phyloP scores from a whole-genome alignment of 495 filamentous ascomycete species.

The Podospora tetraspora region DNA sequence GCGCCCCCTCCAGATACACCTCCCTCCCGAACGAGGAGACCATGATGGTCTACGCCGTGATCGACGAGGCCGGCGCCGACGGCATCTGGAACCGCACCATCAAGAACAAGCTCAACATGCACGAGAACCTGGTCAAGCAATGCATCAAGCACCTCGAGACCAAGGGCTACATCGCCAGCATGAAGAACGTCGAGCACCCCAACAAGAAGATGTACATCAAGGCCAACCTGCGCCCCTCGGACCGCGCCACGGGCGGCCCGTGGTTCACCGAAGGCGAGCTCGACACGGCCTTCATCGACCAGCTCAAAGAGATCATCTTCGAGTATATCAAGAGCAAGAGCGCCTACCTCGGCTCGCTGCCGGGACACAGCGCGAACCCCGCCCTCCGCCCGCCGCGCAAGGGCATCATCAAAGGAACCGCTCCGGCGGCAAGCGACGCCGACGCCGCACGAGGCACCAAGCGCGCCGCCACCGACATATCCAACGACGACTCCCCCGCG shows the following conservation, averaged over 20 bases:
- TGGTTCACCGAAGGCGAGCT: constrained; percentile 82
- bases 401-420: constrained; percentile 34
- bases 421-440: constrained; percentile 14
- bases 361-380: constrained; percentile 17
- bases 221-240: constrained; percentile 65
- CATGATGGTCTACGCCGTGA: constrained; percentile 72
- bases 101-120: constrained; percentile 66
- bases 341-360: constrained; percentile 50
- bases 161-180: constrained; percentile 50
- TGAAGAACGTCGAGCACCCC: constrained; percentile 60
- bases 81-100: constrained; percentile 87
- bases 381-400: constrained; percentile 36
- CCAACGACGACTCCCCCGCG: constrained; percentile 30
- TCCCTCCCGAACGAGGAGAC: constrained; percentile 61
- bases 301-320: constrained; percentile 60
- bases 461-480: constrained; percentile 41
- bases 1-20: constrained; percentile 49
- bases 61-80: constrained; percentile 72
- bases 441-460: constrained; percentile 36
- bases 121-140: constrained; percentile 69
- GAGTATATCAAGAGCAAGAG: constrained; percentile 64
- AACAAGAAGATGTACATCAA: constrained; percentile 82
- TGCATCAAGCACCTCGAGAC: constrained; percentile 71
- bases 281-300: constrained; percentile 78
- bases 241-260: constrained; percentile 83